A percentile compares a stretch with the other conserved stretches of the same genome.
Evolutionary conservation across 192 early-diverging fungal genomes (phyloP).

Genomic region (Phlyctochytrium planicorne): DNA sequence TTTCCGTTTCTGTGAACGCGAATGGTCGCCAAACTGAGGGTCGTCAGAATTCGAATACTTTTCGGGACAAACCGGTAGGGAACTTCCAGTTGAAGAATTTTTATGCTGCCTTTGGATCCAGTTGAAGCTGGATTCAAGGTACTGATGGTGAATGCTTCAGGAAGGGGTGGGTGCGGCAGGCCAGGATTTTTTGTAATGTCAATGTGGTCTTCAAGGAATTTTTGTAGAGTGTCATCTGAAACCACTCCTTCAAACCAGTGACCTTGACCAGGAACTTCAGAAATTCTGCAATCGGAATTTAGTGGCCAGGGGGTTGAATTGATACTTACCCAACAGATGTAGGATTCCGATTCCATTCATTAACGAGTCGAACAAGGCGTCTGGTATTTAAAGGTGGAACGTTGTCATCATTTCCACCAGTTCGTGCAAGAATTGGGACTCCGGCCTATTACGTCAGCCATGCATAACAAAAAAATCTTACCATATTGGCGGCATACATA

Average conservation of each 20-base stretch:
- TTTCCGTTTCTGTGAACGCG: constrained; percentile 23
- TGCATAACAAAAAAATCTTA: constrained; percentile 23
- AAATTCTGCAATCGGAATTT: constrained; percentile 42
- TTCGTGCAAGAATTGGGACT: constrained; percentile 60
- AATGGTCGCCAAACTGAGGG: constrained; percentile 28
- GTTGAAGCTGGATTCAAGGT: constrained; percentile 66
- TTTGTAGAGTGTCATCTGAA: constrained; percentile 48
- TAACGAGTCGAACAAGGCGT: constrained; percentile 59
- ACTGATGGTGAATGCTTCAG: constrained; percentile 57
- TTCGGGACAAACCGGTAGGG: constrained; percentile 55
- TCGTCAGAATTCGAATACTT: neutral
- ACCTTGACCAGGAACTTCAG: constrained; percentile 57
- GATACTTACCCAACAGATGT: constrained; percentile 44
- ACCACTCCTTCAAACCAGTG: constrained; percentile 71
- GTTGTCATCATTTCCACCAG: constrained; percentile 68
- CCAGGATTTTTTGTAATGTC: constrained; percentile 26
- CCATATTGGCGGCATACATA: constrained; percentile 66
- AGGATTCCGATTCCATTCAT: constrained; percentile 59
- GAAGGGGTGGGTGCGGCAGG: constrained; percentile 38
- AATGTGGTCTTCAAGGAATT: constrained; percentile 48
- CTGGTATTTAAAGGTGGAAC: constrained; percentile 71
- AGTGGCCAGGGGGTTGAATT: neutral
- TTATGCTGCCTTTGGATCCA: constrained; percentile 65
- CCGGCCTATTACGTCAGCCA: constrained; percentile 46
- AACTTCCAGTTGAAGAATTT: constrained; percentile 62